Conservation (phyloP, 2,329 filamentous ascomycete genomes). For the Coniochaeta prunicola region DNA sequence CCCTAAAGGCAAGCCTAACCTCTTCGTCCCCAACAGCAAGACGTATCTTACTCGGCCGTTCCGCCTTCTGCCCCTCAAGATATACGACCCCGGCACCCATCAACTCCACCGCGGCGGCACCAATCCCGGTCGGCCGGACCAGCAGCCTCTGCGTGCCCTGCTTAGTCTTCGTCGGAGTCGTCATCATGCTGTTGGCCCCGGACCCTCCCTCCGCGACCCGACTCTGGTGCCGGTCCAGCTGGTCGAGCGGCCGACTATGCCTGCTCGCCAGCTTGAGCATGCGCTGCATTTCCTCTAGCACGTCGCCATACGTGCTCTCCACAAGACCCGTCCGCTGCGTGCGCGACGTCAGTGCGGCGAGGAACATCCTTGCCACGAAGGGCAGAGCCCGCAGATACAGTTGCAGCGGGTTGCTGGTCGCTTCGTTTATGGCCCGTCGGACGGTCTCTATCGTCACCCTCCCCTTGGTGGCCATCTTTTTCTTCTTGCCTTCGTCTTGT, state of each 20-base stretch:
- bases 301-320: slow-evolving; percentile 83
- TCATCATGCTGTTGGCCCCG: not conserved
- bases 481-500: slow-evolving; percentile 16
- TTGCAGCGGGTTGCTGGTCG: slow-evolving; percentile 85
- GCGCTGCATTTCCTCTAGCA: slow-evolving; percentile 76
- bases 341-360: slow-evolving; percentile 73
- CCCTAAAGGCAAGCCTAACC: slow-evolving; percentile 76
- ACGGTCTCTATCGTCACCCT: slow-evolving; percentile 89
- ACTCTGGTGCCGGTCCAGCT: slow-evolving; percentile 31
- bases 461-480: slow-evolving; percentile 32
- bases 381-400: slow-evolving; percentile 80
- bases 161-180: not conserved
- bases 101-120: slow-evolving; percentile 68
- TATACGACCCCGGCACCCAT: slow-evolving; percentile 84
- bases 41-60: slow-evolving; percentile 80
- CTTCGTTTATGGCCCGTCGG: slow-evolving; percentile 90
- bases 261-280: slow-evolving; percentile 53
- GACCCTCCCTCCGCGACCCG: not conserved
- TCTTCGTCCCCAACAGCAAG: slow-evolving; percentile 87
- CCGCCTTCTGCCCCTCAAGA: slow-evolving; percentile 71
- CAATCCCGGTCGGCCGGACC: slow-evolving; percentile 21
- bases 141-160: slow-evolving; percentile 10
- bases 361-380: slow-evolving; percentile 74
- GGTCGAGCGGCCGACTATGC: slow-evolving; percentile 49
- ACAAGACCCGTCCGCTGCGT: slow-evolving; percentile 76